Conservation (phyloP, 73 alveolate species). For the Blepharisma stoltei region DNA sequence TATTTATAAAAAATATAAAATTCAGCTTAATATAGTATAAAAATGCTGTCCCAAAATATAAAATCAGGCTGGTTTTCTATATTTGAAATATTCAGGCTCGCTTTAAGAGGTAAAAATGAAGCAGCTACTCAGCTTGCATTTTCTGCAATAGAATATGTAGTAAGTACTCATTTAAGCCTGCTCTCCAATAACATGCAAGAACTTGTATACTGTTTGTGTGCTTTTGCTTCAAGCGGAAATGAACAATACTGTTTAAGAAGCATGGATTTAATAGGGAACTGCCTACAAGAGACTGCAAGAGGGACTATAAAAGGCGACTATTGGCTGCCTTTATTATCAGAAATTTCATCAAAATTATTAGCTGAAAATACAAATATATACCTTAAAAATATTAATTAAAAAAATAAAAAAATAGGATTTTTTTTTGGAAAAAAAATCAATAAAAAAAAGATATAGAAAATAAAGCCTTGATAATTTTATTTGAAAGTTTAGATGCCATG, state of each 20-base stretch:
- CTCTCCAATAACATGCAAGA: conserved; percentile 40
- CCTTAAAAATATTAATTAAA: too few relatives aligned
- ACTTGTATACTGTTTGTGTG: conserved; percentile 34
- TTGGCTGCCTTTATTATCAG: too few relatives aligned
- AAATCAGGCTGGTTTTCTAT: conserved; percentile 66
- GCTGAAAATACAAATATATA: too few relatives aligned
- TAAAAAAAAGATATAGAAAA: not conserved
- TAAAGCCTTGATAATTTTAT: not conserved
- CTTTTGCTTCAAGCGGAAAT: conserved; percentile 35
- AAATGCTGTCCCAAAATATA: conserved; percentile 30
- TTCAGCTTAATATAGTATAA: too few relatives aligned
- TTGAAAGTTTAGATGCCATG: not conserved
- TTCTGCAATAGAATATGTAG: conserved; percentile 31
- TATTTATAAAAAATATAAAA: too few relatives aligned
- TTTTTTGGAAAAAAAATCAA: not conserved
- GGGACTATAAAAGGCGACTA: too few relatives aligned
- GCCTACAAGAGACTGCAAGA: too few relatives aligned
- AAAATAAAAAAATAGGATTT: too few relatives aligned
- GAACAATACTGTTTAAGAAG: conserved; percentile 28
- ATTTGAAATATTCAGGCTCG: conserved; percentile 37
- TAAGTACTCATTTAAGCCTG: conserved; percentile 21
- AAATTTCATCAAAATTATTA: too few relatives aligned
- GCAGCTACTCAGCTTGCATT: conserved; percentile 34
- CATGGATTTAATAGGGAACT: conserved; percentile 28
- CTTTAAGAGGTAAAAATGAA: conserved; percentile 29